Evolutionary conservation across 1,139 yeast species (phyloP), one percentile per base, ranked within the genome.

Genomic region (Pichia sp.): DNA sequence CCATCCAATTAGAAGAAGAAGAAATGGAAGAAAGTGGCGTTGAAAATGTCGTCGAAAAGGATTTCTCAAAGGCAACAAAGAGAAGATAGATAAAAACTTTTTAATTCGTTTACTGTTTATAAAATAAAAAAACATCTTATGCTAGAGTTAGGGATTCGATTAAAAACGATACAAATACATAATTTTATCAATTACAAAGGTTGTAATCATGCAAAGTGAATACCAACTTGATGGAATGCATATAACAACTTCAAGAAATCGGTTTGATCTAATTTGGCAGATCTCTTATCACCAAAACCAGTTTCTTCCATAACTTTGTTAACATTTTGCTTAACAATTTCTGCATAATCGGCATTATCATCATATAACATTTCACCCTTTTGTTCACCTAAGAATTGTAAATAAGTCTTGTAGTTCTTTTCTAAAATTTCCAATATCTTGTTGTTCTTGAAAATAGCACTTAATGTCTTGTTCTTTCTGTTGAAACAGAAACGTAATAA

Each of bases 191-290:
- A 24, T 24, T 24, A 24, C n/a, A 32, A 14, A 15, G 12, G 17
- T 12, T 18, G 17, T n/a, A 30, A 22, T 51, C 72, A 91, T 52
- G 98, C 96, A 72, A 93, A 93, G 67, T 93, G 98, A 53, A 93
- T 87, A 44, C 99, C 98, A 44, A 88, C 97, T 68, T 91, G 94
- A 69, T 94, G 97, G 75, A 94, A 93, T 9, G 96, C 98, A 61
- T 85, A 90, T 51, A 93, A 71, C 46, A 93, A 71, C 61, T 83
- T 86, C 61, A 93, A 73, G 68, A 93, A 93, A 65, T 93, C 99
- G 27, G 93, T 87, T 69, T 93, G 97, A 64, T 91, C 98, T 69
- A 95, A 79, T 66, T 93, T 93, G 36, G 96, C 88, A 7, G 98
- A 85, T 73, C 99, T 85, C 67, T 85, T 81, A 41, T 88, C 96